A percentile compares a stretch with the other conserved stretches of the same genome.
These are phyloP conservation scores for Alternaria novae-zelandiae DNA, from an alignment of 2,329 filamentous ascomycete species.

Conservation along the genomic window DNA sequence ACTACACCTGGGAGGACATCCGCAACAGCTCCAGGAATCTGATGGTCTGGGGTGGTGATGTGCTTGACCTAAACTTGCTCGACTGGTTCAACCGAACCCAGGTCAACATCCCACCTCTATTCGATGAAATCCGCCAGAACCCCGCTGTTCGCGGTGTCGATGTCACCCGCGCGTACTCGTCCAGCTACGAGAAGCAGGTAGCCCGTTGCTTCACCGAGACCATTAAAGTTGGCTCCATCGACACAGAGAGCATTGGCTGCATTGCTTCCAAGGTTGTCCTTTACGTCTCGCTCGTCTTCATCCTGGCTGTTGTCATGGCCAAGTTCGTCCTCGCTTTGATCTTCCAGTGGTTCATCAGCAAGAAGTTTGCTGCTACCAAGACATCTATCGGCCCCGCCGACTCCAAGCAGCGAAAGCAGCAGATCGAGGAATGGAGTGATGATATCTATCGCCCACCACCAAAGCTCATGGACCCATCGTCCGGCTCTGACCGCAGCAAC, in stretches of 20 bases:
- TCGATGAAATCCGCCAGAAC: conserved; percentile 79
- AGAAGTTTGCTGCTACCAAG: conserved; percentile 81
- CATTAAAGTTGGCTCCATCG: conserved; percentile 93
- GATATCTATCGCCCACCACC: conserved; percentile 94
- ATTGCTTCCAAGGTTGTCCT: conserved; percentile 97
- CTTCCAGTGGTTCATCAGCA: conserved; percentile 96
- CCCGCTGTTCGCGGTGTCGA: conserved; percentile 79
- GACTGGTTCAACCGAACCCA: conserved; percentile 87
- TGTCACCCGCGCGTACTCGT: conserved; percentile 86
- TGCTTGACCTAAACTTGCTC: conserved; percentile 87
- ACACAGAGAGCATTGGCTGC: conserved; percentile 94
- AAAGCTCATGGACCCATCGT: conserved; percentile 75
- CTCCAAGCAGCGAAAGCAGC: conserved; percentile 82
- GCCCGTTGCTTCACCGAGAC: conserved; percentile 91
- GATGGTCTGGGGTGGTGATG: conserved; percentile 91
- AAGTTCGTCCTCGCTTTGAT: conserved; percentile 89
- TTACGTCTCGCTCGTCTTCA: conserved; percentile 90
- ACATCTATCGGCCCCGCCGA: conserved; percentile 79
- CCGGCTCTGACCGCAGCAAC: conserved; percentile 71
- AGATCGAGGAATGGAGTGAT: conserved; percentile 98
- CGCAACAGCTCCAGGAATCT: conserved; percentile 88
- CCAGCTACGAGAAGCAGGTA: conserved; percentile 76
- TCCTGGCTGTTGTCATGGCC: conserved; percentile 82
- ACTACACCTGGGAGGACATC: conserved; percentile 94
- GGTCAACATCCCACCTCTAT: conserved; percentile 76